Evolutionary conservation across 495 filamentous ascomycete species (phyloP).

Genomic region (Penicillium maclennaniae): DNA sequence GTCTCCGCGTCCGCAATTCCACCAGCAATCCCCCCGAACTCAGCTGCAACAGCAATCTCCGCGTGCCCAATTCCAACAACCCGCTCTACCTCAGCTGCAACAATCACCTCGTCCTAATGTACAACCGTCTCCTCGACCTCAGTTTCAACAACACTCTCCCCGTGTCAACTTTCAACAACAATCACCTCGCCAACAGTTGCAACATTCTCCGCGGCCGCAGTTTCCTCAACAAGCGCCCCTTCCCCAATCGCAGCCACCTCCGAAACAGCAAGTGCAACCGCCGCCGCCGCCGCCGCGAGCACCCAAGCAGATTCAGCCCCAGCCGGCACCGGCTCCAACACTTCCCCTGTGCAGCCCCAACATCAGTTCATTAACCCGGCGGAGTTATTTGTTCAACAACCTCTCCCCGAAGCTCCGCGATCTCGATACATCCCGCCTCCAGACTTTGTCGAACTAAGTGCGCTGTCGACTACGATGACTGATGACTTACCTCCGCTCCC

Average conservation of each 20-base stretch:
- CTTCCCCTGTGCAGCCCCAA: conserved; percentile 20
- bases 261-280: conserved; percentile 3
- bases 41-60: conserved; percentile 11
- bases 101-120: conserved; percentile 6
- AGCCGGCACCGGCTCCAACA: conserved; percentile 30
- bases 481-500: conserved; percentile 20
- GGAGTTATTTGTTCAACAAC: conserved; percentile 37
- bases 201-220: conserved; percentile 3
- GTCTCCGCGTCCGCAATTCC: conserved; percentile 2
- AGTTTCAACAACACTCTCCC: conserved; percentile 4
- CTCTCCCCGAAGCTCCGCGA: conserved; percentile 29
- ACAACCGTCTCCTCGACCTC: conserved; percentile 7
- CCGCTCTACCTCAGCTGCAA: conserved; percentile 4
- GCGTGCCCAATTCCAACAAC: conserved; percentile 3
- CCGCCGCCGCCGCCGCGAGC: conserved; percentile 2
- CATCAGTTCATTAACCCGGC: conserved; percentile 47
- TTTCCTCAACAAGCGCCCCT: background rate
- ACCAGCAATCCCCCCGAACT: conserved; percentile 2
- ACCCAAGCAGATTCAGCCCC: conserved; percentile 18
- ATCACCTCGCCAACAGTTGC: background rate
- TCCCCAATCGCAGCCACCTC: conserved; percentile 5
- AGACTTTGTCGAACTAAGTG: conserved; percentile 28
- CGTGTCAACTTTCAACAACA: background rate
- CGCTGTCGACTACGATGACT: conserved; percentile 20
- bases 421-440: conserved; percentile 24